These are phyloP conservation scores for Talaromyces marneffei DNA, from an alignment of 2,329 filamentous ascomycete genomes.

Conservation along the genomic window DNA sequence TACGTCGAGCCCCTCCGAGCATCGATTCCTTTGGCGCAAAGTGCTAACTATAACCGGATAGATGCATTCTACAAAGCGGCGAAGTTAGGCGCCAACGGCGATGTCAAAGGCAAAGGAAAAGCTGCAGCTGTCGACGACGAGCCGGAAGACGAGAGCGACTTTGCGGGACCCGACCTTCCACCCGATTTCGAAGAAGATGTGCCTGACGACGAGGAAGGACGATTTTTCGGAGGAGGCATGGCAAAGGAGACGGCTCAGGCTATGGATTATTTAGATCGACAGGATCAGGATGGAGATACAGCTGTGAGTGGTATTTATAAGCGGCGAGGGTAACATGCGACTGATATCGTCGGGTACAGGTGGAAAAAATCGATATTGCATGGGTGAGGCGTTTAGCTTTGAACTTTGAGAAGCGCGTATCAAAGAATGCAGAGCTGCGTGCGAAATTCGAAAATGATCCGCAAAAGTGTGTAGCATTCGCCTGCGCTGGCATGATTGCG, in stretches of 20 bases:
- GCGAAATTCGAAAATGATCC: constrained; percentile 78
- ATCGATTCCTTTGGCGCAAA: neutral
- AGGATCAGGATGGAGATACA: constrained; percentile 50
- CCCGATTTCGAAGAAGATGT: constrained; percentile 54
- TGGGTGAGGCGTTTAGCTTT: constrained; percentile 80
- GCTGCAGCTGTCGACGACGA: constrained; percentile 45
- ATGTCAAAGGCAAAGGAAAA: constrained; percentile 45
- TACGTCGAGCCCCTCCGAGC: constrained; percentile 21
- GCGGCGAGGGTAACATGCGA: neutral
- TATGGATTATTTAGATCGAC: constrained; percentile 77
- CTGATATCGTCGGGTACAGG: constrained; percentile 22
- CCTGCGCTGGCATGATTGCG: neutral
- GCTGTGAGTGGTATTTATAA: constrained; percentile 30
- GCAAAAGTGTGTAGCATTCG: constrained; percentile 52
- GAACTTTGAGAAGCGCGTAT: constrained; percentile 84
- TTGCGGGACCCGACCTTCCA: constrained; percentile 51
- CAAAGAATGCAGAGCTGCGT: constrained; percentile 81
- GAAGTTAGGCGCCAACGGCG: constrained; percentile 48
- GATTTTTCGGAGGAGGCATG: constrained; percentile 92
- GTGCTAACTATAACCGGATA: constrained; percentile 19
- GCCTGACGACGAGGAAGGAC: constrained; percentile 78
- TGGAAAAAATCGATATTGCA: constrained; percentile 72
- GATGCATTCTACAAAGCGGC: constrained; percentile 56
- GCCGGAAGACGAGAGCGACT: constrained; percentile 41
- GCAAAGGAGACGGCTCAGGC: constrained; percentile 73